phyloP scores from a whole-genome alignment of 768 basidiomycete genomes.

The Leccinellum albellum region DNA sequence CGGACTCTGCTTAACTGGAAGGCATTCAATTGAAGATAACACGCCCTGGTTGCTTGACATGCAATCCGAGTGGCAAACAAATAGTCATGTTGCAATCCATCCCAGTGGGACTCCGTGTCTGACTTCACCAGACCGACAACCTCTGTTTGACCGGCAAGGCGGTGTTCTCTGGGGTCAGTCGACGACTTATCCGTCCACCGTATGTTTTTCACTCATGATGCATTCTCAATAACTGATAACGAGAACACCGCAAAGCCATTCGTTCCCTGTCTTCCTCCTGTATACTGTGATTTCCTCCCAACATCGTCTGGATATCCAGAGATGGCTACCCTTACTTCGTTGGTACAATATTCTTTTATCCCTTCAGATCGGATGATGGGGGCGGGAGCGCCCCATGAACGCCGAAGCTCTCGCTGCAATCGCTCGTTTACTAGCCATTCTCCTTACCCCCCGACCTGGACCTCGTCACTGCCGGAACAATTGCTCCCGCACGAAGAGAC shows the following conservation, averaged over 20 bases:
- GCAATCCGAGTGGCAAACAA: not conserved
- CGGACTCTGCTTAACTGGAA: not conserved
- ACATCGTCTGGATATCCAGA: not conserved
- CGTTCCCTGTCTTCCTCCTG: not conserved
- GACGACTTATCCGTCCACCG: not conserved
- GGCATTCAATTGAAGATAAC: not conserved
- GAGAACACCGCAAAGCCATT: too few relatives aligned
- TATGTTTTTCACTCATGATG: not conserved
- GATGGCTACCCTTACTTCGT: too few relatives aligned
- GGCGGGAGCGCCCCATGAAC: not conserved
- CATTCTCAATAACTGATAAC: not conserved
- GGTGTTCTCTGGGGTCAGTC: not conserved
- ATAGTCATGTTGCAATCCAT: not conserved
- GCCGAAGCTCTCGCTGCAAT: not conserved
- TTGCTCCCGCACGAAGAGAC: not conserved
- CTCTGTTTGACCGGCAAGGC: not conserved
- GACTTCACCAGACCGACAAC: not conserved
- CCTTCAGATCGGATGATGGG: accelerated
- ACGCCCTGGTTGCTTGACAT: not conserved
- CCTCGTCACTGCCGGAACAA: not conserved
- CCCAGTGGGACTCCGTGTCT: not conserved
- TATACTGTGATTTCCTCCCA: not conserved
- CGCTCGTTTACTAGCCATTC: too few relatives aligned
- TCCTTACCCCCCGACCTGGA: not conserved
- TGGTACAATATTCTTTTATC: not conserved